Conservation (phyloP, 192 early-diverging fungal species). For the Jimgerdemannia flammicorona region DNA sequence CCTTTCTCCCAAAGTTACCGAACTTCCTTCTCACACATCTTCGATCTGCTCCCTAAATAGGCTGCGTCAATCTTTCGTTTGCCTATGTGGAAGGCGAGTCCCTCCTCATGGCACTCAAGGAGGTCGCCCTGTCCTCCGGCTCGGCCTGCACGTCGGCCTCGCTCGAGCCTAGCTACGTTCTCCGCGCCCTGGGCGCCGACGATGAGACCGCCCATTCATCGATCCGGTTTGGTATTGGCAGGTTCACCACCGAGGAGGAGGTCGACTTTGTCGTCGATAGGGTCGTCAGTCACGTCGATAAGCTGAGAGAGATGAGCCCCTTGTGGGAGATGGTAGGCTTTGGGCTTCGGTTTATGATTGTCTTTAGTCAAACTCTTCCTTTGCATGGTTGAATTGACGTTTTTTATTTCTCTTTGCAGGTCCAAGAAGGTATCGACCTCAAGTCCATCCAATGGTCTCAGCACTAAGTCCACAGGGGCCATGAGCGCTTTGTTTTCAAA, state of each 20-base stretch:
- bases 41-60: conserved; percentile 16
- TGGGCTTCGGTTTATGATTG: background rate
- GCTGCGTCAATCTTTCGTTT: conserved; percentile 96
- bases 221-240: conserved; percentile 94
- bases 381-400: background rate
- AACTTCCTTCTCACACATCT: background rate
- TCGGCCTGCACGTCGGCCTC: conserved; percentile 96
- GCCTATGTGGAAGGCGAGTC: conserved; percentile 98
- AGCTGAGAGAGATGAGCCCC: conserved; percentile 92
- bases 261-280: conserved; percentile 85
- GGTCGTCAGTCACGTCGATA: conserved; percentile 78
- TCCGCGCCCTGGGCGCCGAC: conserved; percentile 93
- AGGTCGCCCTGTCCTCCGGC: conserved; percentile 93
- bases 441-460: conserved; percentile 91
- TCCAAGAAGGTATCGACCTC: conserved; percentile 88
- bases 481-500: too few species aligned
- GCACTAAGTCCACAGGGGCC: conserved; percentile 47
- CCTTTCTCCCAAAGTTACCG: too few species aligned
- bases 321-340: conserved; percentile 91
- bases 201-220: conserved; percentile 95
- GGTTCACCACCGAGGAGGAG: conserved; percentile 95
- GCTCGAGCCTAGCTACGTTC: conserved; percentile 94
- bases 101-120: conserved; percentile 96
- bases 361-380: conserved; percentile 1
- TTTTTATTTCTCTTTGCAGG: conserved; percentile 28